Percentiles rank a stretch among this genome's conserved stretches.
phyloP scores from a whole-genome alignment of 164 flowering plant species.

The Tinospora cordifolia region DNA sequence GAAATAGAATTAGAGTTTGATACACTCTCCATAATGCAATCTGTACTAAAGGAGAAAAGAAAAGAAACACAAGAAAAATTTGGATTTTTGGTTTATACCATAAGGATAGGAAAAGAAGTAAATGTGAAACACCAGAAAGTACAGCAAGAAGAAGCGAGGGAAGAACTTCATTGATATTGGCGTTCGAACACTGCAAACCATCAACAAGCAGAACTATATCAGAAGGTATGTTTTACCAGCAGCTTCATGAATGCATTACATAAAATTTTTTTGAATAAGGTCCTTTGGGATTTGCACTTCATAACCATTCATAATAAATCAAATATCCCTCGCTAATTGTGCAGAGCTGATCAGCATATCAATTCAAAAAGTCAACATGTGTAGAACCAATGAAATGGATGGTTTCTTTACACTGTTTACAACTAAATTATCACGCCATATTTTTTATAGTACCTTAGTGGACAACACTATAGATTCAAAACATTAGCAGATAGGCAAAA shows the following conservation, averaged over 20 bases:
- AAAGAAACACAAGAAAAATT: background rate
- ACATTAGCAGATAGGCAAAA: no score
- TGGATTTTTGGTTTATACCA: conserved; percentile 36
- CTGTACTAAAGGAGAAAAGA: background rate
- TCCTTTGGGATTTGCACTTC: background rate
- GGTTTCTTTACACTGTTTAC: no score
- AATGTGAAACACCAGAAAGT: conserved; percentile 92
- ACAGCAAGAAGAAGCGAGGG: conserved; percentile 96
- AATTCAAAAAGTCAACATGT: no score
- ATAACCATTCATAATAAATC: background rate
- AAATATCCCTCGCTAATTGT: background rate
- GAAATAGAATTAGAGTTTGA: background rate
- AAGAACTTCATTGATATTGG: conserved; percentile 98
- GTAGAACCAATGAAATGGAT: no score
- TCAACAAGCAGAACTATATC: conserved; percentile 3
- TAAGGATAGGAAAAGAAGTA: conserved; percentile 96
- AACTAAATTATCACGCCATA: no score
- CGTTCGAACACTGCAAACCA: conserved; percentile 80
- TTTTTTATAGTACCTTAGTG: no score
- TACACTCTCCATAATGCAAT: background rate
- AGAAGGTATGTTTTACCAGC: background rate
- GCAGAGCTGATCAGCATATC: background rate
- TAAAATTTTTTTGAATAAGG: background rate
- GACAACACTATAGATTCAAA: no score
- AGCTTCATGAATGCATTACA: background rate